A percentile compares a stretch with the other conserved stretches of the same genome.
Conservation (phyloP, 441 rosid genomes). For the Arabidopsis lyrata region DNA sequence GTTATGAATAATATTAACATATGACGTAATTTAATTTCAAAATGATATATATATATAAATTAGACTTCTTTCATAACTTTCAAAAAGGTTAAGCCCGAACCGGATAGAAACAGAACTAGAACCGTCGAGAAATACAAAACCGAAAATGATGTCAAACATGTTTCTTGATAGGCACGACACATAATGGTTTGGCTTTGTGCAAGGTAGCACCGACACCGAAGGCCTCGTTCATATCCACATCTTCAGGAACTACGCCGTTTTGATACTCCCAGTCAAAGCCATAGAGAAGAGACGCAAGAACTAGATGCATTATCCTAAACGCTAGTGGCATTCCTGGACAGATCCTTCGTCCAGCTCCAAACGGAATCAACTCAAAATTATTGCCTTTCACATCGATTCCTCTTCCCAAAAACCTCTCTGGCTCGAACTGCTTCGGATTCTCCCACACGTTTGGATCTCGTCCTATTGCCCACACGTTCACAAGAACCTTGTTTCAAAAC, state of each 20-base stretch:
- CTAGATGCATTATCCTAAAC: slow-evolving; percentile 24
- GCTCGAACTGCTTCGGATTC: slow-evolving; percentile 46
- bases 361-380: slow-evolving; percentile 37
- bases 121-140: background rate
- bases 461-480: slow-evolving; percentile 60
- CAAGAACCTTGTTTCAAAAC: slow-evolving; percentile 42
- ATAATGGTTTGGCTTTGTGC: slow-evolving; percentile 40
- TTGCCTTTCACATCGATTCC: slow-evolving; percentile 32
- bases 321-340: slow-evolving; percentile 47
- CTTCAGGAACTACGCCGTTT: background rate
- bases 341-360: slow-evolving; percentile 40
- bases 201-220: slow-evolving; percentile 31
- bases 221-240: slow-evolving; percentile 34
- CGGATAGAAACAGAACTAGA: background rate
- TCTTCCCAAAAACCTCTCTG: slow-evolving; percentile 38
- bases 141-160: slow-evolving; percentile 25
- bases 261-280: slow-evolving; percentile 37
- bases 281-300: slow-evolving; percentile 33
- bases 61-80: background rate
- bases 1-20: background rate
- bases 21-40: background rate
- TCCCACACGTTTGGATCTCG: slow-evolving; percentile 55
- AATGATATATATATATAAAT: background rate
- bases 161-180: slow-evolving; percentile 31
- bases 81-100: background rate